Conservation (phyloP, 2,329 filamentous ascomycete species). For the Gaeumannomyces sp. region DNA sequence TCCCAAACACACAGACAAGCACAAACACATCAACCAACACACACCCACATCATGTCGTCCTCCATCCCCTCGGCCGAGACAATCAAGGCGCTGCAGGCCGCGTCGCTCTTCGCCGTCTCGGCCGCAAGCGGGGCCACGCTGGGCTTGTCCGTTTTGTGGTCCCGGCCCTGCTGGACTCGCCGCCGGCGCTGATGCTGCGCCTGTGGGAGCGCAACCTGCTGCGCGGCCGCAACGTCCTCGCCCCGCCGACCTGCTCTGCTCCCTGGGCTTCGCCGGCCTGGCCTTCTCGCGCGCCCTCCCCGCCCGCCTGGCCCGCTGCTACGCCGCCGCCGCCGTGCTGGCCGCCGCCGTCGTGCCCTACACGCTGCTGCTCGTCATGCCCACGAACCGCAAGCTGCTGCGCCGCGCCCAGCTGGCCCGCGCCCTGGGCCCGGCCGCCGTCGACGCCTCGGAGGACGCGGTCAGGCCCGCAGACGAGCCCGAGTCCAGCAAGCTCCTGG, state of each 20-base stretch:
- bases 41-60: not conserved
- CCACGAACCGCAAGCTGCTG: constrained; percentile 42
- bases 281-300: constrained; percentile 26
- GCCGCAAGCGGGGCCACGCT: constrained; percentile 33
- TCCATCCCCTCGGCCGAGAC: constrained; percentile 3
- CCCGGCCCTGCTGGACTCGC: constrained; percentile 49
- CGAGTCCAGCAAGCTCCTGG: constrained; percentile 35
- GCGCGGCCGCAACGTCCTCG: constrained; percentile 32
- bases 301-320: constrained; percentile 26
- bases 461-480: constrained; percentile 30
- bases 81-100: constrained; percentile 40
- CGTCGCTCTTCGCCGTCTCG: constrained; percentile 44
- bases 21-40: not conserved
- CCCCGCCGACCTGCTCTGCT: constrained; percentile 33
- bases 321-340: constrained; percentile 38
- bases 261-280: constrained; percentile 37
- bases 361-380: constrained; percentile 38
- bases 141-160: constrained; percentile 36
- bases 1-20: not conserved
- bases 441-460: constrained; percentile 21
- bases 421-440: constrained; percentile 14
- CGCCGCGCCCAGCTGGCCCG: constrained; percentile 34
- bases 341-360: constrained; percentile 44
- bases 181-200: constrained; percentile 45
- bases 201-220: constrained; percentile 45